Evolutionary conservation across 352 stramenopile genomes (phyloP).

Genomic region (Salisapilia sapeloensis): DNA sequence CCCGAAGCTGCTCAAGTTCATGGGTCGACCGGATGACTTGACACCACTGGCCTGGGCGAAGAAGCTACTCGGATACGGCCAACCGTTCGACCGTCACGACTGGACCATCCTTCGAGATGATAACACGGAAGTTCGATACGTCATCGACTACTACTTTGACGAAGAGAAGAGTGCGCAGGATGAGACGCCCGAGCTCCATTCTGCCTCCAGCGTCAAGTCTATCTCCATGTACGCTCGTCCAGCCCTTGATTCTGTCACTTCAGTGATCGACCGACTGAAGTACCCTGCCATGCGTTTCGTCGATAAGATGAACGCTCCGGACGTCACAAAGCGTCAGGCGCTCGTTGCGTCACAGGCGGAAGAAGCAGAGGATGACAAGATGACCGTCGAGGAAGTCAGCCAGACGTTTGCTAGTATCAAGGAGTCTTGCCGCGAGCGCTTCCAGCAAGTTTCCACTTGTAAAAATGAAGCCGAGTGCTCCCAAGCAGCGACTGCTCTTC

Average conservation of each 20-base stretch:
- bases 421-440: slow-evolving; percentile 63
- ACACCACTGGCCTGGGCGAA: slow-evolving; percentile 91
- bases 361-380: slow-evolving; percentile 15
- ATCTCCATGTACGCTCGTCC: slow-evolving; percentile 81
- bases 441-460: slow-evolving; percentile 65
- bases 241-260: slow-evolving; percentile 56
- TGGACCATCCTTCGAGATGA: slow-evolving; percentile 90
- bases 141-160: slow-evolving; percentile 99
- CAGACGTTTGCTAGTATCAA: slow-evolving; percentile 76
- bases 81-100: slow-evolving; percentile 97
- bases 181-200: slow-evolving; percentile 72
- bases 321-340: slow-evolving; percentile 25
- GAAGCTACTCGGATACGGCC: slow-evolving; percentile 60
- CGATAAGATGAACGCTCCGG: slow-evolving; percentile 21
- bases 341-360: slow-evolving; percentile 19
- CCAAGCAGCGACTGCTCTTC: slow-evolving; percentile 71
- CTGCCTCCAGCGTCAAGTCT: slow-evolving; percentile 65
- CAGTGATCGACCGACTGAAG: slow-evolving; percentile 67
- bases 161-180: slow-evolving; percentile 67
- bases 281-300: slow-evolving; percentile 42
- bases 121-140: slow-evolving; percentile 89
- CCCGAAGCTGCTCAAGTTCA: slow-evolving; percentile 94
- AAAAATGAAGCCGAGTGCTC: slow-evolving; percentile 61
- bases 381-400: slow-evolving; percentile 56
- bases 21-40: slow-evolving; percentile 91